These are phyloP conservation scores for Wickerhamomyces bovis DNA, from an alignment of 805 yeast genomes.

Conservation along the genomic window DNA sequence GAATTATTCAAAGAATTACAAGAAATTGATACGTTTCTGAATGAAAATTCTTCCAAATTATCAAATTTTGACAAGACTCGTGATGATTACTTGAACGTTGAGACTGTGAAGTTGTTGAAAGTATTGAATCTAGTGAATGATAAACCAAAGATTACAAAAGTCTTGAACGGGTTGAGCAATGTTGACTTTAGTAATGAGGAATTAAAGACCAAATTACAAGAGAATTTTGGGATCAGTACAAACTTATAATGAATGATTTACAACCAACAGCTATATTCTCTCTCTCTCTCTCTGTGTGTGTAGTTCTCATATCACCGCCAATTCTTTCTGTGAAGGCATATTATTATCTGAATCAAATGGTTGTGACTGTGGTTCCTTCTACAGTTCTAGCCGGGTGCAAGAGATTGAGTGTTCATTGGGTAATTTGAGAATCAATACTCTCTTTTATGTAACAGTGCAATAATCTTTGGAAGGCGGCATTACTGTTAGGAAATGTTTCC, in stretches of 20 bases:
- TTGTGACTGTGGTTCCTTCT: too few species aligned
- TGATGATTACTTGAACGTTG: conserved; percentile 36
- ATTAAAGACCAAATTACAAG: conserved; percentile 14
- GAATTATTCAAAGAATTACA: conserved; percentile 19
- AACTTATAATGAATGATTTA: neutral
- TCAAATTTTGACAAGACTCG: conserved; percentile 26
- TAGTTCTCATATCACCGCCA: too few species aligned
- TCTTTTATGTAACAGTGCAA: conserved; percentile 8
- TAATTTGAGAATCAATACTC: neutral
- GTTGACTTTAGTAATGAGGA: conserved; percentile 18
- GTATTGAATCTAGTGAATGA: conserved; percentile 18
- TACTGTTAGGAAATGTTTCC: conserved; percentile 10
- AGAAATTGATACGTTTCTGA: conserved; percentile 5
- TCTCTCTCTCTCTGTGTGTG: too few species aligned
- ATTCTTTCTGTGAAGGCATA: too few species aligned
- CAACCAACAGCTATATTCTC: too few species aligned
- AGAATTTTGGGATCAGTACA: conserved; percentile 12
- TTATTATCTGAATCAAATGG: too few species aligned
- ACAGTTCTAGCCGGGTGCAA: too few species aligned
- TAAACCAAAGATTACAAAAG: conserved; percentile 18
- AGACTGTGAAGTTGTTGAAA: conserved; percentile 29
- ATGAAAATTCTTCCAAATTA: neutral
- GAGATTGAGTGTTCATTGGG: neutral
- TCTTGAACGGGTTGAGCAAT: conserved; percentile 15
- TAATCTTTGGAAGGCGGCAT: conserved; percentile 10